These are phyloP conservation scores for Fomitopsis pinicola DNA, from an alignment of 1,284 basidiomycete genomes.

Conservation along the genomic window DNA sequence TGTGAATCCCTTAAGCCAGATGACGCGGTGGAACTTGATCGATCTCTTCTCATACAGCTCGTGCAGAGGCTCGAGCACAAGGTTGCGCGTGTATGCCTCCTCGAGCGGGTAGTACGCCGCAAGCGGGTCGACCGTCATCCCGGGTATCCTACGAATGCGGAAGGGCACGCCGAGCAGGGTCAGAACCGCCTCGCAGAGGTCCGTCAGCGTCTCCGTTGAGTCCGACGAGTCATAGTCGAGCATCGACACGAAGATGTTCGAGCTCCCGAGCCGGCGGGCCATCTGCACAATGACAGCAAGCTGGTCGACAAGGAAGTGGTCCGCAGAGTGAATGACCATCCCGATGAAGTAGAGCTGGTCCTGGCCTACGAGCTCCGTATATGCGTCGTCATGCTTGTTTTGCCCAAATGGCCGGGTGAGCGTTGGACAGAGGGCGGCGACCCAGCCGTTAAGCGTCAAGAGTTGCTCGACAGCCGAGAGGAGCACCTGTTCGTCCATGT, in stretches of 20 bases:
- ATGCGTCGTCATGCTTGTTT: conserved; percentile 78
- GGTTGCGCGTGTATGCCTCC: conserved; percentile 88
- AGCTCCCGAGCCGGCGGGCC: conserved; percentile 80
- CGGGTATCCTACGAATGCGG: conserved; percentile 80
- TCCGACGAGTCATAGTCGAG: conserved; percentile 91
- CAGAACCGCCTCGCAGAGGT: conserved; percentile 89
- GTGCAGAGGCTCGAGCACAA: conserved; percentile 85
- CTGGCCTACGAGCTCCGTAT: conserved; percentile 79
- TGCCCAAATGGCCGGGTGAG: conserved; percentile 88
- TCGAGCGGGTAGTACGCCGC: conserved; percentile 92
- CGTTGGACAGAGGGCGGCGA: conserved; percentile 92
- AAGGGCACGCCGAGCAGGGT: conserved; percentile 89
- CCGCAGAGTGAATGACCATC: conserved; percentile 91
- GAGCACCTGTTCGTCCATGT: conserved; percentile 86
- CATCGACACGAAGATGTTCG: conserved; percentile 93
- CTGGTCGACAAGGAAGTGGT: conserved; percentile 96
- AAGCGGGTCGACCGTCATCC: conserved; percentile 83
- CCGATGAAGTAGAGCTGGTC: conserved; percentile 91
- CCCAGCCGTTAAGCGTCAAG: conserved; percentile 94
- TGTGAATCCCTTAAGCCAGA: conserved; percentile 97
- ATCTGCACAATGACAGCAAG: conserved; percentile 94
- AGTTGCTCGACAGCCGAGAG: conserved; percentile 86
- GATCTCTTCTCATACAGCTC: conserved; percentile 75
- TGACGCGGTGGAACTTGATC: conserved; percentile 83
- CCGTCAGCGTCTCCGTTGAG: conserved; percentile 87